Conservation (phyloP, 2,329 filamentous ascomycete species). For the Alternaria gaisen region DNA sequence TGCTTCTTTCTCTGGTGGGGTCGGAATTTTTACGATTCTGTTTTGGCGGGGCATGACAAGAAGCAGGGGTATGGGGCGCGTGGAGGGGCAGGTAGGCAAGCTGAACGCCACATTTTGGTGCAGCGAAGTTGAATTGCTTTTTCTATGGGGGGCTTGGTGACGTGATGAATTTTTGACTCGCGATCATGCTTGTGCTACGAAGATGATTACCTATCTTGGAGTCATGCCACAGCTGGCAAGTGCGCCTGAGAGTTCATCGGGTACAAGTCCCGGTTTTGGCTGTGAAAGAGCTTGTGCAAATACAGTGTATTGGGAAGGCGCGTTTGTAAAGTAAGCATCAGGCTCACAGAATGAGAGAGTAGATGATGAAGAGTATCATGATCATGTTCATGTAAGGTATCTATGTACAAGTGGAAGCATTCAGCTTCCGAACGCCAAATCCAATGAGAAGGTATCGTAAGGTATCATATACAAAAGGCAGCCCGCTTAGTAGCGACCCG, state of each 20-base stretch:
- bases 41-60: not conserved
- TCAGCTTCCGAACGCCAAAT: slow-evolving; percentile 27
- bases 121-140: not conserved
- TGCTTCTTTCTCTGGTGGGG: slow-evolving; percentile 5
- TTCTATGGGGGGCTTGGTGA: not conserved
- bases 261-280: not conserved
- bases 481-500: slow-evolving; percentile 16
- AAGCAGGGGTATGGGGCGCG: slow-evolving; percentile 2
- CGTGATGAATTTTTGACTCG: not conserved
- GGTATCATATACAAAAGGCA: slow-evolving; percentile 37
- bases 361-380: not conserved
- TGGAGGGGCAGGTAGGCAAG: not conserved
- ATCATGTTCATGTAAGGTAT: slow-evolving; percentile 33
- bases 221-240: not conserved
- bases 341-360: not conserved
- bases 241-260: not conserved
- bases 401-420: slow-evolving; percentile 26
- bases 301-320: not conserved
- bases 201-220: not conserved
- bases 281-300: not conserved
- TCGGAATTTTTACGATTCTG: slow-evolving; percentile 6
- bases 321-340: not conserved
- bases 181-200: not conserved
- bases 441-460: slow-evolving; percentile 31
- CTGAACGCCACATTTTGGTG: not conserved